phyloP scores from a whole-genome alignment of 2,329 filamentous ascomycete genomes.

The Penicillium sp. region DNA sequence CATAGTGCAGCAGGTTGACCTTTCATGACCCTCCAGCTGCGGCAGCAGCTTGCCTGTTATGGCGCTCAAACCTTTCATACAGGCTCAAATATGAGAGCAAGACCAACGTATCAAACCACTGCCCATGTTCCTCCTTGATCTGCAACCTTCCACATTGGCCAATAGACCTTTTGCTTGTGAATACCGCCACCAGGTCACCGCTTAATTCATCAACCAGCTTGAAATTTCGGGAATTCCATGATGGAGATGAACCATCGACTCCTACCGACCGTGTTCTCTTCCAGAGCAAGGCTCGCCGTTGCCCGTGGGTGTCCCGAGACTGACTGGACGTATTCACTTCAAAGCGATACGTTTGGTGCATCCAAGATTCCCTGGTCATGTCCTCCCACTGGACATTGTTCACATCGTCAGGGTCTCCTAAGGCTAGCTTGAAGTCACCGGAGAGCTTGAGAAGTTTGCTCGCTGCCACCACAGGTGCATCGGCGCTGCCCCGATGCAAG shows the following conservation, averaged over 20 bases:
- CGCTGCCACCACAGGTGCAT: conserved; percentile 20
- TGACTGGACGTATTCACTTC: conserved; percentile 18
- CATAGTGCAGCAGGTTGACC: background rate
- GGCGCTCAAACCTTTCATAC: conserved; percentile 15
- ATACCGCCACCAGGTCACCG: conserved; percentile 17
- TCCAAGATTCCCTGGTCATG: conserved; percentile 18
- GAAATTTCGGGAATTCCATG: conserved; percentile 24
- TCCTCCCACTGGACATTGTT: conserved; percentile 28
- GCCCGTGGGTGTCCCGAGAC: background rate
- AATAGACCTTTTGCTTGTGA: conserved; percentile 10
- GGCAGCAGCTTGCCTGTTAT: conserved; percentile 1
- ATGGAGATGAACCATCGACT: conserved; percentile 11
- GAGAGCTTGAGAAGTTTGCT: conserved; percentile 27
- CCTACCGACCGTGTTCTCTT: conserved; percentile 27
- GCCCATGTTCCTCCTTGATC: conserved; percentile 16
- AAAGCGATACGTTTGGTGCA: conserved; percentile 24
- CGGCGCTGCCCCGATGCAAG: conserved; percentile 11
- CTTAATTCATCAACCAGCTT: conserved; percentile 24
- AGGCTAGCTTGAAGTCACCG: conserved; percentile 24
- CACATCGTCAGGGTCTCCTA: conserved; percentile 25
- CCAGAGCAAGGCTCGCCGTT: conserved; percentile 25
- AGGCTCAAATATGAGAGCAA: conserved; percentile 17
- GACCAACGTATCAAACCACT: conserved; percentile 18
- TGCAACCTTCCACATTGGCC: conserved; percentile 14
- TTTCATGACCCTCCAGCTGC: conserved; percentile 12